These are phyloP conservation scores for Neofusicoccum kwambonambiense DNA, from an alignment of 2,329 filamentous ascomycete species.

Conservation along the genomic window DNA sequence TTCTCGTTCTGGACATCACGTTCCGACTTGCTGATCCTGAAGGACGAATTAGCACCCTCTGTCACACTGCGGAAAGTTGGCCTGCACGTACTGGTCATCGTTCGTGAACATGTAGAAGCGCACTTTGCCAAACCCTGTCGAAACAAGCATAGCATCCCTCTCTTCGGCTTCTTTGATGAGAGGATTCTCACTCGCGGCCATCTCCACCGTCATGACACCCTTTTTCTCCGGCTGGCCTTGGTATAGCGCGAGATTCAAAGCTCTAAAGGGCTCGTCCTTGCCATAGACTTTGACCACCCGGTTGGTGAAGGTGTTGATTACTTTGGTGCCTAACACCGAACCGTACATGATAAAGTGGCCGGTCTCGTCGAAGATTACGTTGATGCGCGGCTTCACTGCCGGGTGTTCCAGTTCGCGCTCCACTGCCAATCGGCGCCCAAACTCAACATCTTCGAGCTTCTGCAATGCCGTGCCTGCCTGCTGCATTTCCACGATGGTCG, in stretches of 20 bases:
- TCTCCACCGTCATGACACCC: constrained; percentile 86
- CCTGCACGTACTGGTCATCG: constrained; percentile 60
- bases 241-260: constrained; percentile 81
- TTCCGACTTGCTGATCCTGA: constrained; percentile 68
- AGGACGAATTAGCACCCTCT: constrained; percentile 9
- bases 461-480: constrained; percentile 82
- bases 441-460: constrained; percentile 86
- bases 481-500: constrained; percentile 90
- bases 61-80: too few relatives aligned
- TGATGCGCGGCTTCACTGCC: constrained; percentile 66
- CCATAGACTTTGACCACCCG: constrained; percentile 87
- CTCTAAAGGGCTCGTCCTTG: constrained; percentile 82
- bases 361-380: constrained; percentile 93
- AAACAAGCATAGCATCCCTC: constrained; percentile 83
- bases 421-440: constrained; percentile 80
- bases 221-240: constrained; percentile 96
- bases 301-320: constrained; percentile 94
- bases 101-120: constrained; percentile 99
- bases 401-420: constrained; percentile 82
- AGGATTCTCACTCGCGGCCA: constrained; percentile 94
- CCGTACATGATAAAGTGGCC: constrained; percentile 94
- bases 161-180: constrained; percentile 88
- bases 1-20: constrained; percentile 96
- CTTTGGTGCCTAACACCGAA: constrained; percentile 87
- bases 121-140: constrained; percentile 80